Conservation (phyloP, 306 rosid species). For the Sicyos baderoa region DNA sequence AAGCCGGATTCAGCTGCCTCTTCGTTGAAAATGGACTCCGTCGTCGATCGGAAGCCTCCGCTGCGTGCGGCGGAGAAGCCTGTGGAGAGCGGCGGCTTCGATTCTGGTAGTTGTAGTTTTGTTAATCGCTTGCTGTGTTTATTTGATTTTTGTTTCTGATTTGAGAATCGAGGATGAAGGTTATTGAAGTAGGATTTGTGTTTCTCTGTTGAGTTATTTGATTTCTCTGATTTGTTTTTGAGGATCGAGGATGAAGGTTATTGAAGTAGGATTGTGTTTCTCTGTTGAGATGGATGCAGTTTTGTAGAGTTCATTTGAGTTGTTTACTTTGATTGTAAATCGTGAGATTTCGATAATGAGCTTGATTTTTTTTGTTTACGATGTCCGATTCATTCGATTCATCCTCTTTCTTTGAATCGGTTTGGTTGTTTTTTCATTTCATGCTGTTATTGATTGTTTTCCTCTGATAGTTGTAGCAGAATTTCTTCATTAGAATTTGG, state of each 20-base stretch:
- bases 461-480: not conserved
- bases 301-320: not conserved
- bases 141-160: not conserved
- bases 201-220: not conserved
- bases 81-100: constrained; percentile 24
- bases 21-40: constrained; percentile 37
- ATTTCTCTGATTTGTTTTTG: no score
- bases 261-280: not conserved
- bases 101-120: constrained; percentile 32
- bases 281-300: constrained; percentile 8
- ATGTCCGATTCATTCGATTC: not conserved
- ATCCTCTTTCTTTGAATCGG: not conserved
- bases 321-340: not conserved
- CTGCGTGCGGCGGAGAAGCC: constrained; percentile 27
- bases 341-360: not conserved
- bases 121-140: not conserved
- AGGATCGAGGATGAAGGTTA: not conserved
- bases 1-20: constrained; percentile 37
- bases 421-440: not conserved
- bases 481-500: not conserved
- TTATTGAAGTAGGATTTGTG: not conserved
- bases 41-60: constrained; percentile 40
- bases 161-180: not conserved
- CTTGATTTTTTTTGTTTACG: not conserved
- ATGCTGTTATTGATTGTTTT: not conserved